Percentiles rank a stretch among this genome's conserved stretches.
phyloP scores from a whole-genome alignment of 2,329 filamentous ascomycete species.

The Pseudocercospora eumusae region DNA sequence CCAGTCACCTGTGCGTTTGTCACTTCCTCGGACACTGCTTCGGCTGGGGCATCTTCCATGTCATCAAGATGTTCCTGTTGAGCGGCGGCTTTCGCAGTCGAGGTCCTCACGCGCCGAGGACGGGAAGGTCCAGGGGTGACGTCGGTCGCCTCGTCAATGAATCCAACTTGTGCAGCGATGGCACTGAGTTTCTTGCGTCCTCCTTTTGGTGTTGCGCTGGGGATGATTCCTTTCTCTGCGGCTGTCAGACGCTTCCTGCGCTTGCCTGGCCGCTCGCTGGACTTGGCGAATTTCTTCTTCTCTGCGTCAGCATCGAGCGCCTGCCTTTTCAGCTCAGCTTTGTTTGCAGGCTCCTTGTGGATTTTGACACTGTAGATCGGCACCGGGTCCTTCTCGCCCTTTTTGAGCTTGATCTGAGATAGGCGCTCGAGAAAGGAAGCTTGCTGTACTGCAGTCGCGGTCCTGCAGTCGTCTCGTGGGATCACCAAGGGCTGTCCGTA shows the following conservation, averaged over 20 bases:
- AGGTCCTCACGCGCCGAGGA: not conserved
- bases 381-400: constrained; percentile 43
- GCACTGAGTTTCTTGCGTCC: not conserved
- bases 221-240: constrained; percentile 11
- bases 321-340: constrained; percentile 26
- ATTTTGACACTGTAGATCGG: constrained; percentile 34
- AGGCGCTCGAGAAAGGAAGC: constrained; percentile 45
- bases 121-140: not conserved
- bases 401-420: constrained; percentile 45
- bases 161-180: not conserved
- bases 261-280: constrained; percentile 18
- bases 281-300: constrained; percentile 9
- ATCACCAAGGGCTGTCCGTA: constrained; percentile 28
- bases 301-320: constrained; percentile 21
- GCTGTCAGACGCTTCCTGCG: constrained; percentile 20
- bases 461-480: constrained; percentile 27
- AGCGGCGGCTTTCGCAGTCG: not conserved
- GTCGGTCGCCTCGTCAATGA: not conserved
- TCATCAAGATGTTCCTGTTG: constrained; percentile 1
- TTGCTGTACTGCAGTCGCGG: constrained; percentile 30
- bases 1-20: not conserved
- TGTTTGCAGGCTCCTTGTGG: constrained; percentile 29
- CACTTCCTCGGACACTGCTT: not conserved
- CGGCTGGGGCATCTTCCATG: not conserved
- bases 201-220: not conserved